phyloP scores from a whole-genome alignment of 2,329 filamentous ascomycete species.

The Cladophialophora chaetospira region DNA sequence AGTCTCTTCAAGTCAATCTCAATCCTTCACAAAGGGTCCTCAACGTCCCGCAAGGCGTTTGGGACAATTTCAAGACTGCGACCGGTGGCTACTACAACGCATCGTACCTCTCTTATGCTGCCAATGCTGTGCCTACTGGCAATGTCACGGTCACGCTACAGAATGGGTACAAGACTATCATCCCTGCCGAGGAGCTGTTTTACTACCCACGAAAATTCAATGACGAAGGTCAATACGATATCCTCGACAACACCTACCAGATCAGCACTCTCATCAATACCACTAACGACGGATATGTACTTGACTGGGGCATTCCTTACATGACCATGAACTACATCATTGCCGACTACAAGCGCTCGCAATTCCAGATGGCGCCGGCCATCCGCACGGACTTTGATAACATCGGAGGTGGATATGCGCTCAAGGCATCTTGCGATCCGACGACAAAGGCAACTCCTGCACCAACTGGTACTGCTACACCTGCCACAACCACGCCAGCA shows the following conservation, averaged over 20 bases:
- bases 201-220: slow-evolving; percentile 26
- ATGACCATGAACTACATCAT: slow-evolving; percentile 33
- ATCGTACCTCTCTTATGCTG: slow-evolving; percentile 17
- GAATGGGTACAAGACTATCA: slow-evolving; percentile 30
- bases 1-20: slow-evolving; percentile 24
- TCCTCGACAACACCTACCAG: slow-evolving; percentile 24
- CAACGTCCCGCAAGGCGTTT: slow-evolving; percentile 28
- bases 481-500: not conserved
- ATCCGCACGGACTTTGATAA: slow-evolving; percentile 23
- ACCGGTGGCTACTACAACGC: slow-evolving; percentile 21
- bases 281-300: slow-evolving; percentile 21
- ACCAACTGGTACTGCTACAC: not conserved
- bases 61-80: slow-evolving; percentile 22
- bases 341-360: slow-evolving; percentile 24
- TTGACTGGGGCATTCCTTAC: slow-evolving; percentile 30
- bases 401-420: slow-evolving; percentile 20
- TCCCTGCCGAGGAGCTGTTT: slow-evolving; percentile 31
- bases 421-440: slow-evolving; percentile 27
- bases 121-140: slow-evolving; percentile 21
- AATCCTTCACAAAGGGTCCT: slow-evolving; percentile 25
- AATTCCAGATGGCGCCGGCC: slow-evolving; percentile 30
- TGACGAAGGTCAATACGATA: slow-evolving; percentile 23
- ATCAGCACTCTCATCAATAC: slow-evolving; percentile 20
- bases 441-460: slow-evolving; percentile 7
- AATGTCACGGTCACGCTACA: slow-evolving; percentile 27